A percentile compares a stretch with the other conserved stretches of the same genome.
These are phyloP conservation scores for Ceratorhiza oryzae-sativae DNA, from an alignment of 1,284 basidiomycete species.

Conservation along the genomic window DNA sequence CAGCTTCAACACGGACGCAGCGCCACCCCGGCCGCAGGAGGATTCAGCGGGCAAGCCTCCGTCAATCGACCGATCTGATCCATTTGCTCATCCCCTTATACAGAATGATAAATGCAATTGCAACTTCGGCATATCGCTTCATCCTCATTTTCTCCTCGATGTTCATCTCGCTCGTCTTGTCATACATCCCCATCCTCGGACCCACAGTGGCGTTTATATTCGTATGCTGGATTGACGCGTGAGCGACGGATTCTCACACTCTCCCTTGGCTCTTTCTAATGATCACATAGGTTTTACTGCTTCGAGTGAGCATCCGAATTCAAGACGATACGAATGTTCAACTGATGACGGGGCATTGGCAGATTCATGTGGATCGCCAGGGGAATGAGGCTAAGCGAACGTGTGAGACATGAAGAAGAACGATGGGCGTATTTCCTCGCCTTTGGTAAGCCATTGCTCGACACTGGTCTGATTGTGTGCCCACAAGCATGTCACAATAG, in stretches of 20 bases:
- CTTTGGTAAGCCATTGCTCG: conserved; percentile 62
- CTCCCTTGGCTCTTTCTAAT: conserved; percentile 23
- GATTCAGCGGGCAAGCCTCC: conserved; percentile 61
- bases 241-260: conserved; percentile 58
- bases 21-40: conserved; percentile 56
- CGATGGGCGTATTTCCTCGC: conserved; percentile 85
- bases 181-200: conserved; percentile 69
- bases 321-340: too few relatives aligned
- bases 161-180: conserved; percentile 68
- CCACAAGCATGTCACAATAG: conserved; percentile 50
- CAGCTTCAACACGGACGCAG: conserved; percentile 68
- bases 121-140: conserved; percentile 76
- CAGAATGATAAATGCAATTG: conserved; percentile 68
- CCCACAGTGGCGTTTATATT: conserved; percentile 68
- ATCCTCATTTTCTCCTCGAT: conserved; percentile 81
- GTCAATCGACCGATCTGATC: background rate
- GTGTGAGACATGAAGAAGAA: conserved; percentile 79
- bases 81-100: background rate
- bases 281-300: conserved; percentile 73
- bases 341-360: conserved; percentile 2
- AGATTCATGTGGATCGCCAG: conserved; percentile 82
- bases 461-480: conserved; percentile 39
- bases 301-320: conserved; percentile 69
- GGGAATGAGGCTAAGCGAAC: conserved; percentile 67
- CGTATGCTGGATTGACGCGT: conserved; percentile 79